A percentile compares a stretch with the other conserved stretches of the same genome.
These are phyloP conservation scores for Phytophthora cactorum DNA, from an alignment of 352 stramenopile species.

Conservation along the genomic window DNA sequence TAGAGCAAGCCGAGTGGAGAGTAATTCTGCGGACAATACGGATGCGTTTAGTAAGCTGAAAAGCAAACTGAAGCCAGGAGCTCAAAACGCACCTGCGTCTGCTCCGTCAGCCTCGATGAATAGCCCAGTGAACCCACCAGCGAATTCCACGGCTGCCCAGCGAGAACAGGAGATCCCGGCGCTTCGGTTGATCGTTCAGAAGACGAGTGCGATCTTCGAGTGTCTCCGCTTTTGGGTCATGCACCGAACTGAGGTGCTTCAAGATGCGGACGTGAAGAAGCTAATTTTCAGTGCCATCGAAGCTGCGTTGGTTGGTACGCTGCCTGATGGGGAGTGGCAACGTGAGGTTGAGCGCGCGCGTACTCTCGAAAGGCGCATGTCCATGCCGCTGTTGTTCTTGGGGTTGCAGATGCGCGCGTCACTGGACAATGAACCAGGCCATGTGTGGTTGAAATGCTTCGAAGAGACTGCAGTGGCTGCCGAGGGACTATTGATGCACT, in stretches of 20 bases:
- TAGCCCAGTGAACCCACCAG: constrained; percentile 23
- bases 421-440: constrained; percentile 71
- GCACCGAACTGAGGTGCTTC: constrained; percentile 70
- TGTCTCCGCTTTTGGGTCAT: constrained; percentile 89
- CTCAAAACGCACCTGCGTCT: constrained; percentile 34
- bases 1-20: constrained; percentile 50
- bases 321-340: constrained; percentile 85
- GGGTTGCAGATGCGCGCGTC: constrained; percentile 86
- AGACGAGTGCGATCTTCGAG: constrained; percentile 87
- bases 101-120: constrained; percentile 48
- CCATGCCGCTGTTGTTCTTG: constrained; percentile 85
- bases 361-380: constrained; percentile 68
- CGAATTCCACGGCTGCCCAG: constrained; percentile 9
- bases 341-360: constrained; percentile 76
- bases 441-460: constrained; percentile 83
- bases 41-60: constrained; percentile 79
- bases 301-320: constrained; percentile 79
- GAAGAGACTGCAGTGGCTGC: constrained; percentile 85
- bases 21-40: constrained; percentile 39
- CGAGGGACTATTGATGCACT: constrained; percentile 84
- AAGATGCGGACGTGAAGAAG: constrained; percentile 85
- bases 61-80: constrained; percentile 58
- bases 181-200: constrained; percentile 79
- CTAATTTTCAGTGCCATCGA: constrained; percentile 88
- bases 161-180: constrained; percentile 71